Base-by-base conservation (phyloP, 164 flowering plant genomes). In the Amborella trichopoda region DNA sequence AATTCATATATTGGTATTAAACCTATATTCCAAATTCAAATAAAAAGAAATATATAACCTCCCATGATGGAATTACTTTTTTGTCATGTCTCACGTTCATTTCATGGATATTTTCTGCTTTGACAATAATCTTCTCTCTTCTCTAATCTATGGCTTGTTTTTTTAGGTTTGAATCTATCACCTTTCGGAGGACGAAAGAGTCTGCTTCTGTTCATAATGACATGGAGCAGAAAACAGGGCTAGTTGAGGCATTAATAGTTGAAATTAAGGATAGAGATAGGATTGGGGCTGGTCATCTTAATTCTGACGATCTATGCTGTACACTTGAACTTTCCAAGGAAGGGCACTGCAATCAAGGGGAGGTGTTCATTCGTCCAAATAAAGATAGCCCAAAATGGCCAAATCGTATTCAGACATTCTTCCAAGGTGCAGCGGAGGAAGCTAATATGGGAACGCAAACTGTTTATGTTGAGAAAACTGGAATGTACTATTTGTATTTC, bases 401-500 rank as follows among this genome's bases (percentile, higher is more conserved):
- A 22, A 69, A 47, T 44, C 75, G 84, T 37, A 50, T 79, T 23
- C 69, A 65, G 41, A 68, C 76, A 10, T 81, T 63, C 48, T 83
- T 87, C 45, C 54, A 69, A 26, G 94, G 76, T 6, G 63, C 23
- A 5, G 24, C 59, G 23, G 71, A 68, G 60, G 73, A 38, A 16
- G 41, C 41, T 38, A 38, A 11, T 6, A 74, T 80, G 81, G n/a
- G n/a, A 16, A 26, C 61, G 37, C 36, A 40, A 2, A 18, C 55
- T 1, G 68, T 87, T 43, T 79, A 75, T 5, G 77, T 87, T 28
- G 63, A 62, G 27, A 68, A 59, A 5, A 78, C 86, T 3, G 96
- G 96, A 40, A 80, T 83, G 96, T 87, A 87, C 50, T 73, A 78
- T 53, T 64, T 87, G 0, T 87, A 80, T 52, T 87, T 83, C 48